Base-by-base conservation (phyloP, 768 basidiomycete genomes). In the Galerina sulciceps region DNA sequence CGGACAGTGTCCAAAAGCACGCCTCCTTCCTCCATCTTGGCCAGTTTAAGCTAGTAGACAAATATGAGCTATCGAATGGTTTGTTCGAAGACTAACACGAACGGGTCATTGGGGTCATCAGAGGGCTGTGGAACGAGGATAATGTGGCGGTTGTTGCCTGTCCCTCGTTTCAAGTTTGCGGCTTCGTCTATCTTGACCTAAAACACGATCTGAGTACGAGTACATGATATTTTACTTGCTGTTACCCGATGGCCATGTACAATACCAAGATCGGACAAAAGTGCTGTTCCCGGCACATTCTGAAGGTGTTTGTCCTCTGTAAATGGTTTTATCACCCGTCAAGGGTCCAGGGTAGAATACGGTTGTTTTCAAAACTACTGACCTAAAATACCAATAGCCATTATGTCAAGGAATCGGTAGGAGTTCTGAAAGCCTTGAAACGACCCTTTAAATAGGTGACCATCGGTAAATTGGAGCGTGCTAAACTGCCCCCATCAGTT, bases 1-100 rank as follows among this genome's bases (percentile, higher is more conserved):
- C 71, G 43, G 54, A 77, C 78, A 79, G 60, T 10, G 78, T 76
- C 76, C 78, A 79, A 63, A 80, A 79, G 59, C 78, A 77, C 1
- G 76, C 74, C 55, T 80, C 79, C 52, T 80, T 80, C 67, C 75
- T 76, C 79, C 78, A 80, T 51, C 66, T 59, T 9, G 79, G 76
- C 79, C 79, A 80, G 55, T 80, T 80, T 31, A 79, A 53, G 11
- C 75, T 77, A 45, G 13, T 5, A 50, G 18, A 43, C n/a, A 26
- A 31, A 31, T 31, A 31, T 31, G 4, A 31, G 8, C 8, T 4
- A 31, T 31, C 26, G 26, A 31, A 5, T 31, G 5, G 26, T 31
- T 31, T 31, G 26, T 8, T 31, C 26, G 1, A 38, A 41, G 15
- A 4, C n/a, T 40, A 47, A 40, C 20, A 68, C 76, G 38, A 46